Percentiles rank a stretch among this genome's conserved stretches.
phyloP scores from a whole-genome alignment of 148 eudicot genomes.

The Gaultheria prostrata region DNA sequence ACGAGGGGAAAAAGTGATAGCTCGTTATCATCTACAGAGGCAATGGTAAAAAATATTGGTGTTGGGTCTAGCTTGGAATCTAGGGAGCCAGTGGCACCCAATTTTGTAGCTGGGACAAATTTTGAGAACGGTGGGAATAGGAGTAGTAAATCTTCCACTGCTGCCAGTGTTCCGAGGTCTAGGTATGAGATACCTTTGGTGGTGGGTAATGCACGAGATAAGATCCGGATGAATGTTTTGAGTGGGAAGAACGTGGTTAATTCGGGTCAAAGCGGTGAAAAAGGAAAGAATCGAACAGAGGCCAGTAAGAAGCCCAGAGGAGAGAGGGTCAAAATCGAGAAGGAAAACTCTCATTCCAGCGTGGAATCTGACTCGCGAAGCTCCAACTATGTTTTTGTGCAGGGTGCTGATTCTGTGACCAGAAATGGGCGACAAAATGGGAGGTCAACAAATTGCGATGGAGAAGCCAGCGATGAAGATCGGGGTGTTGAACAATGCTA shows the following conservation, averaged over 20 bases:
- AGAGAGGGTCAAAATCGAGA: conserved; percentile 44
- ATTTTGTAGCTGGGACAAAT: conserved; percentile 41
- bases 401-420: conserved; percentile 36
- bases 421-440: conserved; percentile 47
- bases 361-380: conserved; percentile 82
- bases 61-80: conserved; percentile 24
- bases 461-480: conserved; percentile 43
- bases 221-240: conserved; percentile 30
- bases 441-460: conserved; percentile 29
- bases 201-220: conserved; percentile 29
- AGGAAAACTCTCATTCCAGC: conserved; percentile 72
- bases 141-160: conserved; percentile 77
- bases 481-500: conserved; percentile 34
- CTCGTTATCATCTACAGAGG: conserved; percentile 64
- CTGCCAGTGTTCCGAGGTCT: conserved; percentile 57
- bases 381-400: conserved; percentile 57
- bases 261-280: conserved; percentile 27
- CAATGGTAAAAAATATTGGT: conserved; percentile 32
- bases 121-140: conserved; percentile 71
- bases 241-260: conserved; percentile 33
- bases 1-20: conserved; percentile 36
- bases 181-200: conserved; percentile 25
- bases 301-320: conserved; percentile 60
- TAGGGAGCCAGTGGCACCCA: conserved; percentile 26
- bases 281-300: conserved; percentile 37